phyloP scores from a whole-genome alignment of 306 rosid species.

The Datisca glomerata region DNA sequence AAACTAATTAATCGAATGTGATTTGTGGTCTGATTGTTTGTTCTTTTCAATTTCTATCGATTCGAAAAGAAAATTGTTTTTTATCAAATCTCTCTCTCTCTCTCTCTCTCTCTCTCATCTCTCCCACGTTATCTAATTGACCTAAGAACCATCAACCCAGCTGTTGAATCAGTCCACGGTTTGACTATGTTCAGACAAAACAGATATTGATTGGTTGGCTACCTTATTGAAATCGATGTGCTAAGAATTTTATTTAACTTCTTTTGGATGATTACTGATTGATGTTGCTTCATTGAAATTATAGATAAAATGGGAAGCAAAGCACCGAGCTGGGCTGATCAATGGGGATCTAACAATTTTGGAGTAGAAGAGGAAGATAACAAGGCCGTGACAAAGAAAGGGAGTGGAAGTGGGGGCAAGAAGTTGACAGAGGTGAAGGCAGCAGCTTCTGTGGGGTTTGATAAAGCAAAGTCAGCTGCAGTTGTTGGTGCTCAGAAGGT shows the following conservation, averaged over 20 bases:
- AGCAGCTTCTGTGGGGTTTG: conserved; percentile 29
- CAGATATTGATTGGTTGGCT: neutral
- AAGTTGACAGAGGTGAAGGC: conserved; percentile 42
- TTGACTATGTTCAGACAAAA: neutral
- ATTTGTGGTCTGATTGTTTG: too few species aligned
- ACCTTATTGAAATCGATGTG: neutral
- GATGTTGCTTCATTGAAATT: too few species aligned
- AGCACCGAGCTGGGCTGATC: conserved; percentile 72
- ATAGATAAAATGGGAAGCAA: conserved; percentile 73
- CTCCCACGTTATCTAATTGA: too few species aligned
- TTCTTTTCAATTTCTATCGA: too few species aligned
- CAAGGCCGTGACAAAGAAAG: conserved; percentile 17
- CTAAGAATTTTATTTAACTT: neutral
- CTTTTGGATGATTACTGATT: neutral
- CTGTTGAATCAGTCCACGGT: neutral
- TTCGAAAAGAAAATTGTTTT: too few species aligned
- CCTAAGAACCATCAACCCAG: neutral
- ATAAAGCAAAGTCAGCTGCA: conserved; percentile 25
- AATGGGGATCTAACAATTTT: conserved; percentile 45
- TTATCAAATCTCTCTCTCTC: too few species aligned
- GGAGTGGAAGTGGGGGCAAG: conserved; percentile 27
- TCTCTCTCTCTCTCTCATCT: neutral
- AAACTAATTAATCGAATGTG: too few species aligned
- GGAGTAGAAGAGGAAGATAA: conserved; percentile 21
- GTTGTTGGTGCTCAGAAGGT: conserved; percentile 24